Percentiles rank a stretch among this genome's conserved stretches.
Conservation (phyloP, 2,329 filamentous ascomycete genomes). For the Podosphaera fusca region DNA sequence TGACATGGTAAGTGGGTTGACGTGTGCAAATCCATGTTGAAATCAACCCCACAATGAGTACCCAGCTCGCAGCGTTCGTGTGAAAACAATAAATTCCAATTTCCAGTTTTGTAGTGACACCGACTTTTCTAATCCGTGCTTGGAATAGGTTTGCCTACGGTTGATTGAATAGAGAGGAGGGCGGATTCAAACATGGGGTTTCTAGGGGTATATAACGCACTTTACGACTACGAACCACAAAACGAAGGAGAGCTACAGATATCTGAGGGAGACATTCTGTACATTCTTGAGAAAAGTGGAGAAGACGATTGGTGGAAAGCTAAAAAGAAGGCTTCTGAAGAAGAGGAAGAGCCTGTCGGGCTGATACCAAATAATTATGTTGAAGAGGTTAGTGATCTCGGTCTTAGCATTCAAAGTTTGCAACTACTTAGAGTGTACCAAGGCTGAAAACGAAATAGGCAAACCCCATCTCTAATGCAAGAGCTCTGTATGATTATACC, state of each 20-base stretch:
- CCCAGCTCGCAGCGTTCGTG: no score
- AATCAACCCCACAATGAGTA: no score
- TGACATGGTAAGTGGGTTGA: no score
- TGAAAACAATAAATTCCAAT: no score
- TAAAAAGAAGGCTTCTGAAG: constrained; percentile 20
- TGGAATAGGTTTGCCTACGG: no score
- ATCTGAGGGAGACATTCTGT: constrained; percentile 68
- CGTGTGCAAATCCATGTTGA: no score
- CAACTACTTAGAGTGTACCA: background rate
- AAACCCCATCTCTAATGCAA: constrained; percentile 44
- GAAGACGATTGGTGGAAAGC: constrained; percentile 63
- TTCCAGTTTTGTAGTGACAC: no score
- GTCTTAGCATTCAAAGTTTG: no score
- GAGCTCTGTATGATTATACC: constrained; percentile 93
- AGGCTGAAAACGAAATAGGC: constrained; percentile 24
- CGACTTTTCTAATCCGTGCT: no score
- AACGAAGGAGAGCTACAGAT: constrained; percentile 69
- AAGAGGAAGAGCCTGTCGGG: constrained; percentile 17
- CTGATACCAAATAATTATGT: constrained; percentile 81
- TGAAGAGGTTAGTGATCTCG: constrained; percentile 45
- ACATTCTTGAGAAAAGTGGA: constrained; percentile 48
- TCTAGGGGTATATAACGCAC: constrained; percentile 66
- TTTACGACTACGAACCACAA: constrained; percentile 85
- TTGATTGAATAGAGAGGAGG: background rate
- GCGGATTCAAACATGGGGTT: constrained; percentile 46